Evolutionary conservation across 768 basidiomycete species (phyloP).

Genomic region (Mycena alexandri): DNA sequence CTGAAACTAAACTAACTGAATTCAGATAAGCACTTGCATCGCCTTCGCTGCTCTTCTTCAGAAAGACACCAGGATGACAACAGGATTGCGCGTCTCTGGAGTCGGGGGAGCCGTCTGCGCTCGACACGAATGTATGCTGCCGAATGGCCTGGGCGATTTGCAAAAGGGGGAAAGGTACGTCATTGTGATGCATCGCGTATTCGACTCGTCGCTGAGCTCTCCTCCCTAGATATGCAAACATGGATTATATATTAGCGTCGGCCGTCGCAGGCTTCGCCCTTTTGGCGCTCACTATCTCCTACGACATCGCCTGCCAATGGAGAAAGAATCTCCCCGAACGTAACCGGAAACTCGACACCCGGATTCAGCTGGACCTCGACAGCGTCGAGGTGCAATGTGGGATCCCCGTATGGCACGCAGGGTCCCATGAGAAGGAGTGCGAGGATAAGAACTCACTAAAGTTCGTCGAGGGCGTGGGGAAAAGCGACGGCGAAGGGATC

Average conservation of each 20-base stretch:
- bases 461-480: conserved; percentile 32
- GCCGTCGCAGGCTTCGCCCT: not conserved
- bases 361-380: not conserved
- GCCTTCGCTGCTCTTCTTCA: conserved; percentile 37
- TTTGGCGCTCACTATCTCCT: not conserved
- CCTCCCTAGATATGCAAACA: not conserved
- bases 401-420: conserved; percentile 32
- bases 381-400: conserved; percentile 1
- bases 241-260: not conserved
- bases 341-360: not conserved
- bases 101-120: conserved; percentile 34
- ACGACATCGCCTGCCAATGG: conserved; percentile 40
- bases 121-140: conserved; percentile 33
- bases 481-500: conserved; percentile 27
- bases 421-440: conserved; percentile 31
- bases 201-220: too few relatives aligned
- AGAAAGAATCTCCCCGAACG: not conserved
- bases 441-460: conserved; percentile 14
- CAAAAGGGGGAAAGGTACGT: conserved; percentile 42
- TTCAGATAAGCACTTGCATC: conserved; percentile 37
- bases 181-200: conserved; percentile 22
- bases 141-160: conserved; percentile 38
- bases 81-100: conserved; percentile 27
- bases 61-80: conserved; percentile 31
- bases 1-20: not conserved